phyloP scores from a whole-genome alignment of 345 rosid species.

The Xanthoceras sorbifolium region DNA sequence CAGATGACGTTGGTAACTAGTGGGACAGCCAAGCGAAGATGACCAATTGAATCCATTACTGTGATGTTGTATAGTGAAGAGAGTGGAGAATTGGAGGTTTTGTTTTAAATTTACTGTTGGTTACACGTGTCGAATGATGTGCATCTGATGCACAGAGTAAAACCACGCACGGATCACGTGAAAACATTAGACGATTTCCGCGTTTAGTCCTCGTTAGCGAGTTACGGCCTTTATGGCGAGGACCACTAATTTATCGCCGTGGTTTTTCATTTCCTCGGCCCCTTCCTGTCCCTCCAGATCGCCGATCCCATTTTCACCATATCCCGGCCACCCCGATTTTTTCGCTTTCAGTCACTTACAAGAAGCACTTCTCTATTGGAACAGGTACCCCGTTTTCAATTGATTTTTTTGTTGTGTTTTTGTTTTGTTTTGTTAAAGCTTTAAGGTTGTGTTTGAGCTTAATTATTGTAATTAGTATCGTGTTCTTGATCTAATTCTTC shows the following conservation, averaged over 20 bases:
- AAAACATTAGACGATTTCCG: conserved; percentile 28
- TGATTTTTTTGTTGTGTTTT: neutral
- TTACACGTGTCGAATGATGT: neutral
- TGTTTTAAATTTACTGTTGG: neutral
- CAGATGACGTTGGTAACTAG: neutral
- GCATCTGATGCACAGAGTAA: neutral
- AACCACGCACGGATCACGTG: conserved; percentile 36
- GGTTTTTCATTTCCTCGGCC: conserved; percentile 47
- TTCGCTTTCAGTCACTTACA: neutral
- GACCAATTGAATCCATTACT: neutral
- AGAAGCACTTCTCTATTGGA: neutral
- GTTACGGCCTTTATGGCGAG: conserved; percentile 11
- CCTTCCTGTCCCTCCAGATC: conserved; percentile 19
- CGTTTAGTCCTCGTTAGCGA: conserved; percentile 9
- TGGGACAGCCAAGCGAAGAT: no score
- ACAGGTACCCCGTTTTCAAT: neutral
- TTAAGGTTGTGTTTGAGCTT: neutral
- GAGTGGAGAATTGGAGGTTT: no score
- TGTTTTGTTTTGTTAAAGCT: neutral
- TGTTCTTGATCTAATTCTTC: neutral
- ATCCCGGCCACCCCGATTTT: conserved; percentile 35
- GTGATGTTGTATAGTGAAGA: no score
- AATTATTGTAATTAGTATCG: neutral
- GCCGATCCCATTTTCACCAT: conserved; percentile 31
- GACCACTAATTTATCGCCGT: conserved; percentile 44